A percentile compares a stretch with the other conserved stretches of the same genome.
Conservation (phyloP, 192 early-diverging fungal genomes). For the Linderina pennispora region DNA sequence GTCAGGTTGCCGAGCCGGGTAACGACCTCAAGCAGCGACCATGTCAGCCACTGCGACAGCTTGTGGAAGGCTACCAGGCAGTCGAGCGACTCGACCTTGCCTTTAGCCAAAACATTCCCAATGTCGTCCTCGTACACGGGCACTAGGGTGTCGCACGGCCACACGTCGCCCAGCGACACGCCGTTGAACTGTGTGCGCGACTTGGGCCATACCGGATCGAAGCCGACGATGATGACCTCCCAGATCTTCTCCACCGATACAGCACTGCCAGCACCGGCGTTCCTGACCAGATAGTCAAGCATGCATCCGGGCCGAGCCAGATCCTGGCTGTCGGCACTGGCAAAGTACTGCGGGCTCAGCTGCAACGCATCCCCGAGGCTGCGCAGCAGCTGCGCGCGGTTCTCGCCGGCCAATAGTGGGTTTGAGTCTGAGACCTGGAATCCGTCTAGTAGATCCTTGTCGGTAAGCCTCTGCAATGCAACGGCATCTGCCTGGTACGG, state of each 20-base stretch:
- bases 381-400: slow-evolving; percentile 64
- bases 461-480: slow-evolving; percentile 21
- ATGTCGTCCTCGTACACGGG: too few relatives aligned
- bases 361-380: slow-evolving; percentile 56
- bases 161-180: slow-evolving; percentile 82
- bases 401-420: slow-evolving; percentile 72
- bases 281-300: slow-evolving; percentile 72
- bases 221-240: slow-evolving; percentile 70
- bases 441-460: slow-evolving; percentile 34
- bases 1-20: slow-evolving; percentile 45
- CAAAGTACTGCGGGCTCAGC: slow-evolving; percentile 54
- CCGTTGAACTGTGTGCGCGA: slow-evolving; percentile 72
- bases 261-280: slow-evolving; percentile 80
- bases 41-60: slow-evolving; percentile 93
- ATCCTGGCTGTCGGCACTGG: slow-evolving; percentile 18
- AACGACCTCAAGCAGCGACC: slow-evolving; percentile 82
- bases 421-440: slow-evolving; percentile 79
- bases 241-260: slow-evolving; percentile 71
- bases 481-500: slow-evolving; percentile 64
- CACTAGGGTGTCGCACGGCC: slow-evolving; percentile 69
- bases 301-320: slow-evolving; percentile 76
- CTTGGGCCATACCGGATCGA: slow-evolving; percentile 82
- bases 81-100: slow-evolving; percentile 11
- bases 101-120: too few relatives aligned
- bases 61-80: slow-evolving; percentile 83